These are phyloP conservation scores for Astragalus membranaceus DNA, from an alignment of 306 rosid species.

Conservation along the genomic window DNA sequence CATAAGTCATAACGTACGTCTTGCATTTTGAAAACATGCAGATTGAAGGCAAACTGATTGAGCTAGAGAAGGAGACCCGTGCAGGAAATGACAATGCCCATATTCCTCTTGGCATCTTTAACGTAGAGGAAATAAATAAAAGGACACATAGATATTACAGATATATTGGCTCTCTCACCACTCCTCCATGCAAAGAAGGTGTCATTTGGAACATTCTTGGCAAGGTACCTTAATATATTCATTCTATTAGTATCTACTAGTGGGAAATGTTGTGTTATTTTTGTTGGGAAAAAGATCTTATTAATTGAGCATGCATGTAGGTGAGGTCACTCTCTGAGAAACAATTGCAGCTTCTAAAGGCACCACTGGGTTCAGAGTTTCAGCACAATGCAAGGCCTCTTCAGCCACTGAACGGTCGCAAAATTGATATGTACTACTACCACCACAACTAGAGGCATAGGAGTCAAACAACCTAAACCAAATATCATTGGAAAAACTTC, in stretches of 20 bases:
- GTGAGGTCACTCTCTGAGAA: constrained; percentile 54
- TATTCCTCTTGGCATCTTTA: constrained; percentile 37
- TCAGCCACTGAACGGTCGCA: constrained; percentile 63
- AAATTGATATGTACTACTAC: constrained; percentile 30
- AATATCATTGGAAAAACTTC: not conserved
- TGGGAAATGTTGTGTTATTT: too few species aligned
- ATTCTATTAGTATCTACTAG: not conserved
- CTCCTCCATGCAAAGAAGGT: constrained; percentile 79
- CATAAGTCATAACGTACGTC: too few species aligned
- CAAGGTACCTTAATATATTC: constrained; percentile 27
- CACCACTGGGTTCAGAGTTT: constrained; percentile 39
- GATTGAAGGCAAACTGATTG: constrained; percentile 47
- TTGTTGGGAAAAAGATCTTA: not conserved
- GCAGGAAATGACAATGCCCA: constrained; percentile 27
- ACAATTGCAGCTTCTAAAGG: constrained; percentile 48
- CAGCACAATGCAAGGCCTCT: constrained; percentile 66
- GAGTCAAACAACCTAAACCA: not conserved
- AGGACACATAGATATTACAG: constrained; percentile 44
- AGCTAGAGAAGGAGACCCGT: constrained; percentile 25
- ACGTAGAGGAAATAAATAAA: constrained; percentile 28
- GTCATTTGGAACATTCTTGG: constrained; percentile 68
- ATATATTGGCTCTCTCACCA: constrained; percentile 76
- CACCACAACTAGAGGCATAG: not conserved
- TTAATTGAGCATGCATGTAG: constrained; percentile 17
- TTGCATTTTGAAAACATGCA: too few species aligned